Percentiles rank a stretch among this genome's conserved stretches.
Conservation (phyloP, 2,329 filamentous ascomycete species). For the Aspergillus fumigatus region DNA sequence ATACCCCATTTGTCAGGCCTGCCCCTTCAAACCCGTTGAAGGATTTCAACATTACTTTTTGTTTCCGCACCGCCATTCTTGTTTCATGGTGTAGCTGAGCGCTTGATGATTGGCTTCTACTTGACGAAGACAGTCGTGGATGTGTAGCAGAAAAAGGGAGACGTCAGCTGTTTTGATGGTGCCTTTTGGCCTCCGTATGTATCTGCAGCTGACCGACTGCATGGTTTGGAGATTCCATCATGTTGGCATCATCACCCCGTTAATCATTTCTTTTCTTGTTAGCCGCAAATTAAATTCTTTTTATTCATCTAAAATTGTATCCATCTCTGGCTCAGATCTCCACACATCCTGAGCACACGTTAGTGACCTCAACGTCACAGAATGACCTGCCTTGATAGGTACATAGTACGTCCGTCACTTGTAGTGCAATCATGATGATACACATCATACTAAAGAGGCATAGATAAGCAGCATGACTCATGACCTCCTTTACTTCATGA, state of each 20-base stretch:
- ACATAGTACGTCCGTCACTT: too few relatives aligned
- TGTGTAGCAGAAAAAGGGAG: neutral
- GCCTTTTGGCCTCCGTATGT: neutral
- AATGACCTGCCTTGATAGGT: neutral
- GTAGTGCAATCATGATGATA: neutral
- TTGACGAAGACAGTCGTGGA: neutral
- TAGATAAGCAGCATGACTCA: neutral
- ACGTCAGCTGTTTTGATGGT: conserved; percentile 6
- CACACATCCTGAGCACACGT: neutral
- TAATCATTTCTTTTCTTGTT: conserved; percentile 5
- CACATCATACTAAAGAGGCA: neutral
- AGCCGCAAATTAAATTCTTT: too few relatives aligned
- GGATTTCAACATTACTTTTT: neutral
- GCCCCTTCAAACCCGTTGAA: conserved; percentile 5
- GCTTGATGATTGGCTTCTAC: conserved; percentile 3
- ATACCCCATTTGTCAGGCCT: conserved; percentile 10
- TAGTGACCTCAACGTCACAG: neutral
- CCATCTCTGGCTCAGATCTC: neutral
- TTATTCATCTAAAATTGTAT: neutral
- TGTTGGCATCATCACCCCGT: conserved; percentile 6
- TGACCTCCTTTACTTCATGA: neutral
- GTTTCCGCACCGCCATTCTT: conserved; percentile 1
- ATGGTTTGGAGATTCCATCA: conserved; percentile 1
- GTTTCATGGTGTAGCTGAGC: conserved; percentile 1
- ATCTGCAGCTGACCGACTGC: neutral